Conservation (phyloP, 192 early-diverging fungal genomes). For the Globomyces pollinis-pini region DNA sequence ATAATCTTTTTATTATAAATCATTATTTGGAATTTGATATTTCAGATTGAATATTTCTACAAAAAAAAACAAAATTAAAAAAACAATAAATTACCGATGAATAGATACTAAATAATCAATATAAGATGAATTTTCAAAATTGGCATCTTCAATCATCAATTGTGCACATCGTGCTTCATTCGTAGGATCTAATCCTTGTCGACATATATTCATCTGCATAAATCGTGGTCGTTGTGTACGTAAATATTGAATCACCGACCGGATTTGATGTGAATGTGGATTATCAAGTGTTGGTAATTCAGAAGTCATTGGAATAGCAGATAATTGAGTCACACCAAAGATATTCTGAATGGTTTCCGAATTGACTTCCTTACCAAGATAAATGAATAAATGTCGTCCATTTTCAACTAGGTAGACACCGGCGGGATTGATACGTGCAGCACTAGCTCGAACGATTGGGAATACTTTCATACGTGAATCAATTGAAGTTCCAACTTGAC, state of each 20-base stretch:
- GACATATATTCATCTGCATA: constrained; percentile 63
- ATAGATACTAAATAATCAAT: constrained; percentile 86
- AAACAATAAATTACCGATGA: no score
- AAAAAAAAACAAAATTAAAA: background rate
- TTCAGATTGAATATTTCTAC: background rate
- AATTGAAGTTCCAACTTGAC: constrained; percentile 37
- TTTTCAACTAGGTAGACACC: constrained; percentile 89
- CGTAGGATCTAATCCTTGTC: constrained; percentile 73
- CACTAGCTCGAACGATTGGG: constrained; percentile 61
- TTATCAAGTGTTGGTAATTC: constrained; percentile 64
- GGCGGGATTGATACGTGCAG: constrained; percentile 59
- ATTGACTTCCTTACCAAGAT: constrained; percentile 72
- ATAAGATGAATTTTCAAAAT: constrained; percentile 80
- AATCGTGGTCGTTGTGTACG: constrained; percentile 58
- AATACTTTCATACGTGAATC: constrained; percentile 58
- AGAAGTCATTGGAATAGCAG: constrained; percentile 62
- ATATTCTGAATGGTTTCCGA: constrained; percentile 59
- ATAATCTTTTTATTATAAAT: background rate
- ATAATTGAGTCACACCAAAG: constrained; percentile 71
- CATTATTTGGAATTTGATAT: background rate
- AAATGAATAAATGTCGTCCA: constrained; percentile 68
- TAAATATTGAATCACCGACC: constrained; percentile 55
- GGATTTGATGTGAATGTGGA: constrained; percentile 51
- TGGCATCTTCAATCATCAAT: constrained; percentile 81
- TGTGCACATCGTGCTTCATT: constrained; percentile 71